A percentile compares a stretch with the other conserved stretches of the same genome.
phyloP scores from a whole-genome alignment of 2,329 filamentous ascomycete species.

The Hypoxylon sp. region DNA sequence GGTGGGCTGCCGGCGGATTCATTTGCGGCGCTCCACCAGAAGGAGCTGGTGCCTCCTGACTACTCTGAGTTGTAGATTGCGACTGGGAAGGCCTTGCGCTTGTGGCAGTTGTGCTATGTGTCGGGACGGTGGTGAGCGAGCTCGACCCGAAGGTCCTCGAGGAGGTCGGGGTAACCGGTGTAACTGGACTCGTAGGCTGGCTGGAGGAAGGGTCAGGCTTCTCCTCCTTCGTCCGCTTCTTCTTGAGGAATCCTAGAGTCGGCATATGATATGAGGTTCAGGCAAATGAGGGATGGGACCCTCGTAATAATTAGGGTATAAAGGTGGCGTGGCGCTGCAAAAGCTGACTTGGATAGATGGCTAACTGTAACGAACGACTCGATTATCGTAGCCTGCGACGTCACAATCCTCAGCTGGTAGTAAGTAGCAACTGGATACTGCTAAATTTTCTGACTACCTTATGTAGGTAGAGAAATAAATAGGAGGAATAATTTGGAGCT shows the following conservation, averaged over 20 bases:
- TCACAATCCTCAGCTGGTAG: conserved; percentile 16
- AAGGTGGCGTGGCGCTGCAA: conserved; percentile 31
- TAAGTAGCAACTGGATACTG: conserved; percentile 4
- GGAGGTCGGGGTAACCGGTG: conserved; percentile 70
- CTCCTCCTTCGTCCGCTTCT: conserved; percentile 97
- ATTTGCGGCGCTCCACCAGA: conserved; percentile 54
- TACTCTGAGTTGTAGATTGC: conserved; percentile 44
- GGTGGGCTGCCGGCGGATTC: conserved; percentile 53
- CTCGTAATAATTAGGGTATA: conserved; percentile 40
- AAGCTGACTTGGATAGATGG: conserved; percentile 22
- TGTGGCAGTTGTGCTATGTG: conserved; percentile 47
- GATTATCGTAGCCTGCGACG: conserved; percentile 17
- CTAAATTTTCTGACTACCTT: not conserved
- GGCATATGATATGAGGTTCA: conserved; percentile 75
- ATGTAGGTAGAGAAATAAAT: conserved; percentile 9
- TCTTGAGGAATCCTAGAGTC: conserved; percentile 96
- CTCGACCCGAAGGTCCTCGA: conserved; percentile 66
- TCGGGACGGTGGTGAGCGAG: conserved; percentile 57
- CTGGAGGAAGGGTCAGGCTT: conserved; percentile 77
- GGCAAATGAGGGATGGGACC: conserved; percentile 50
- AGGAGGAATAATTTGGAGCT: conserved; percentile 21
- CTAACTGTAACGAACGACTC: conserved; percentile 28
- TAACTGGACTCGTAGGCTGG: conserved; percentile 75
- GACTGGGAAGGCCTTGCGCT: conserved; percentile 42
- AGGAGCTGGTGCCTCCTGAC: conserved; percentile 48